These are phyloP conservation scores for Annulohypoxylon maeteangense DNA, from an alignment of 495 filamentous ascomycete species.

Conservation along the genomic window DNA sequence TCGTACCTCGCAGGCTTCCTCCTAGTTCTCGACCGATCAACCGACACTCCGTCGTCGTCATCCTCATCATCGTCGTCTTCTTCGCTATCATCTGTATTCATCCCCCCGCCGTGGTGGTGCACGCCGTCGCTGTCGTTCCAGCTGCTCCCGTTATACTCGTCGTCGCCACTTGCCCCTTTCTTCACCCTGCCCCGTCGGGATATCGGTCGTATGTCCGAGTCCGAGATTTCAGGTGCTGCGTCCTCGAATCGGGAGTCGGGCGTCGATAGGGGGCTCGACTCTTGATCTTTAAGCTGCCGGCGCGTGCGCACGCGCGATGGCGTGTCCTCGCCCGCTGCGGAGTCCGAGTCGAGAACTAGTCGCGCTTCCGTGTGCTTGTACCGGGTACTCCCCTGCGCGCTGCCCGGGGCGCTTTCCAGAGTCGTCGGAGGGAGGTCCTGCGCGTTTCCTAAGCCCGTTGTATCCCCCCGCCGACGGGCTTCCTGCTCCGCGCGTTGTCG, in stretches of 20 bases:
- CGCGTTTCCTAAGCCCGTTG: constrained; percentile 27
- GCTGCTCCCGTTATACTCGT: constrained; percentile 43
- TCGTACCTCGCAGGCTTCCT: constrained; percentile 44
- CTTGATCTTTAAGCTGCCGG: constrained; percentile 28
- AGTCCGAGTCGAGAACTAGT: constrained; percentile 39
- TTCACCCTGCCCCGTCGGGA: constrained; percentile 23
- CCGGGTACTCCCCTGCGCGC: constrained; percentile 25
- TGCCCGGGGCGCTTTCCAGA: constrained; percentile 14
- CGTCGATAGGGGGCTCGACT: constrained; percentile 45
- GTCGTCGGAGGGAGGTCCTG: constrained; percentile 3
- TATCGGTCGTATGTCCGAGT: constrained; percentile 35
- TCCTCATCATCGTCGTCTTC: constrained; percentile 34
- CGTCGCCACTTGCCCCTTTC: constrained; percentile 35
- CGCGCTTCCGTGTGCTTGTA: constrained; percentile 46
- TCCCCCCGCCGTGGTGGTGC: constrained; percentile 32
- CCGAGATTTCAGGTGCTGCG: constrained; percentile 37
- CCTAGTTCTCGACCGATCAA: constrained; percentile 38
- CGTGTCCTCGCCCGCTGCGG: constrained; percentile 30
- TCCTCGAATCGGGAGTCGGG: constrained; percentile 29
- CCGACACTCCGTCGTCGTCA: constrained; percentile 28
- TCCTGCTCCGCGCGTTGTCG: constrained; percentile 10
- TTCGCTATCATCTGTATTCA: constrained; percentile 31
- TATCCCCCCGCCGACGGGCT: constrained; percentile 13
- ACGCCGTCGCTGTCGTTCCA: constrained; percentile 44
- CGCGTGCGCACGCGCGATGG: constrained; percentile 36